A percentile compares a stretch with the other conserved stretches of the same genome.
phyloP scores from a whole-genome alignment of 2,329 filamentous ascomycete genomes.

The Colletotrichum sp. region DNA sequence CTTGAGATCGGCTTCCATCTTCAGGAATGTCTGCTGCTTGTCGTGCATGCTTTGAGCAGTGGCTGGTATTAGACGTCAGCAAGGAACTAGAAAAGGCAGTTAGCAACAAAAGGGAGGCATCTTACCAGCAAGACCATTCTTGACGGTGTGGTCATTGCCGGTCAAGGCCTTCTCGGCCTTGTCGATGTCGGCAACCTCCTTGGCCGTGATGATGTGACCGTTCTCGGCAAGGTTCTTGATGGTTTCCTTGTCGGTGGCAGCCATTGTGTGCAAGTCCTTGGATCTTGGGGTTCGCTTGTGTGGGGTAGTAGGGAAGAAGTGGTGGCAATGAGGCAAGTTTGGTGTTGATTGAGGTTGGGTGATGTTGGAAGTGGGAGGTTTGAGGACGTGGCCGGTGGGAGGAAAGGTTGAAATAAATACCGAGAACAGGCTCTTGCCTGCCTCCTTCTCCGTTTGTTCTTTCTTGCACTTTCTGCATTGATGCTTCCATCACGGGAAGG shows the following conservation, averaged over 20 bases:
- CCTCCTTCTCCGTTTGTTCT: not conserved
- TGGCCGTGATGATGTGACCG: not conserved
- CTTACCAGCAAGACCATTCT: not conserved
- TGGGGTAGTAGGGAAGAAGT: not conserved
- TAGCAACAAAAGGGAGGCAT: not conserved
- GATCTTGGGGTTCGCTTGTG: not conserved
- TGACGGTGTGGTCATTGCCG: not conserved
- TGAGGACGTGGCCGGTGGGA: not conserved
- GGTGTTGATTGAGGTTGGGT: not conserved
- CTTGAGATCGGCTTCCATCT: not conserved
- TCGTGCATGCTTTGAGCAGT: not conserved
- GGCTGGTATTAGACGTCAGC: not conserved
- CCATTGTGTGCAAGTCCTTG: not conserved
- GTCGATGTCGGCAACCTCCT: not conserved
- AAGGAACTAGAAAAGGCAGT: too few species aligned
- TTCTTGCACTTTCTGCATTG: not conserved
- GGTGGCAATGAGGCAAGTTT: not conserved
- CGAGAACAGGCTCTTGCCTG: not conserved
- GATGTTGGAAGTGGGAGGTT: not conserved
- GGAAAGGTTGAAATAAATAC: not conserved
- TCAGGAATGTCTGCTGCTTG: not conserved
- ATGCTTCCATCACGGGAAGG: not conserved
- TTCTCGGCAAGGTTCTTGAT: not conserved
- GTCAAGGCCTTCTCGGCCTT: not conserved
- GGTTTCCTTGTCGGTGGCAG: not conserved